Evolutionary conservation across 352 stramenopile genomes (phyloP).

Genomic region (Thalassiosira sp.): DNA sequence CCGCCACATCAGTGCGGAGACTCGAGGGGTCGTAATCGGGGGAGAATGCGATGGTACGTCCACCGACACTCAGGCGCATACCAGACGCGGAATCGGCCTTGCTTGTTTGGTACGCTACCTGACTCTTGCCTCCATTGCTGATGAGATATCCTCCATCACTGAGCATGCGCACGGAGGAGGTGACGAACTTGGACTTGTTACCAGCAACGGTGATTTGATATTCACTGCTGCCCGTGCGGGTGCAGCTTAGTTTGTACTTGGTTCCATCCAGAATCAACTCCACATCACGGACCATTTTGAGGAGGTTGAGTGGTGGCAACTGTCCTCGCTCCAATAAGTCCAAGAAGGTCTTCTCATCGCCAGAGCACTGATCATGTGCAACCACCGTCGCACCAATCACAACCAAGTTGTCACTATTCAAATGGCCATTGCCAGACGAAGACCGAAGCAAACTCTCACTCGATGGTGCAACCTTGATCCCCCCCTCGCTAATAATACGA

Average conservation of each 20-base stretch:
- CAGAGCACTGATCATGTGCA: conserved; percentile 65
- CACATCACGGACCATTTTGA: conserved; percentile 86
- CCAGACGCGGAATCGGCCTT: conserved; percentile 68
- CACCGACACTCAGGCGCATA: conserved; percentile 78
- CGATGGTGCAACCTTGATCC: conserved; percentile 32
- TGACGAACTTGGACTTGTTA: conserved; percentile 55
- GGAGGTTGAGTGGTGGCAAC: conserved; percentile 88
- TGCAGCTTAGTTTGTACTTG: conserved; percentile 96
- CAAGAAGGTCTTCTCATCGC: conserved; percentile 70
- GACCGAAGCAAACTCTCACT: neutral
- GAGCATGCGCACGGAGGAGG: conserved; percentile 93
- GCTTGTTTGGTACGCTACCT: conserved; percentile 94
- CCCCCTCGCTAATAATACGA: conserved; percentile 89
- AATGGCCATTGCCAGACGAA: conserved; percentile 15
- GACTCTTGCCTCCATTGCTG: conserved; percentile 93
- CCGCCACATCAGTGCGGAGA: conserved; percentile 95
- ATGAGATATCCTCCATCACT: conserved; percentile 98
- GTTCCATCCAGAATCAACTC: conserved; percentile 98
- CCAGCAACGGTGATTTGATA: conserved; percentile 90
- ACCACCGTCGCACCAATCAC: conserved; percentile 78
- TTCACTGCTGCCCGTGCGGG: conserved; percentile 88
- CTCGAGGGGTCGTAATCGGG: conserved; percentile 99
- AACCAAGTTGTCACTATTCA: conserved; percentile 69
- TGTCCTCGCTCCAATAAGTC: conserved; percentile 85
- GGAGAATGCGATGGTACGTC: conserved; percentile 95